Evolutionary conservation across 1,139 yeast species (phyloP).

Genomic region (Pichia kudriavzevii): DNA sequence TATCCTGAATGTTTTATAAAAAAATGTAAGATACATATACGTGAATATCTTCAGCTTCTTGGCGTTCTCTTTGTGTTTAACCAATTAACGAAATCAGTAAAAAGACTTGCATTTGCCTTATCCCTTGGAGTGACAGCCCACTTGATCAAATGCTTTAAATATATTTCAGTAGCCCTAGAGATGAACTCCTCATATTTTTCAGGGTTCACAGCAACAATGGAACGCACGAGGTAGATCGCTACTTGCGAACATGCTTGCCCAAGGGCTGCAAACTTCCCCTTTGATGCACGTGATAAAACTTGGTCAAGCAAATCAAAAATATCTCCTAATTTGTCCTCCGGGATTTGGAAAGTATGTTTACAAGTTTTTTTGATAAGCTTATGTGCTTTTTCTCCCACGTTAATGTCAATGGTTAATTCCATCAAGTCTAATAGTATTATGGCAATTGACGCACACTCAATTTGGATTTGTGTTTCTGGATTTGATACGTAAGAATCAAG

Average conservation of each 20-base stretch:
- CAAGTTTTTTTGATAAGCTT: constrained; percentile 63
- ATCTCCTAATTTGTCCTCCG: constrained; percentile 10
- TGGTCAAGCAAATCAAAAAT: constrained; percentile 31
- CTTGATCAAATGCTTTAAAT: constrained; percentile 44
- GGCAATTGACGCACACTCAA: constrained; percentile 7
- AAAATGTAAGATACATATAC: too few species aligned
- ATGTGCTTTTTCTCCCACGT: constrained; percentile 68
- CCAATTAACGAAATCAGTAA: constrained; percentile 81
- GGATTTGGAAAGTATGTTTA: constrained; percentile 34
- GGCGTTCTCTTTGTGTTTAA: constrained; percentile 37
- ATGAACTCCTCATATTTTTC: constrained; percentile 20
- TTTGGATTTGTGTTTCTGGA: constrained; percentile 28
- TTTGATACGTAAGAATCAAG: constrained; percentile 55
- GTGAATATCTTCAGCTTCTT: background rate
- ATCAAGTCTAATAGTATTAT: constrained; percentile 54
- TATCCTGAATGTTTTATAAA: too few species aligned
- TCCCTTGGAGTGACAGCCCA: constrained; percentile 51
- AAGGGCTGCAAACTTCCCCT: constrained; percentile 42
- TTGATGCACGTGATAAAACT: constrained; percentile 35
- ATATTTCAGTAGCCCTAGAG: constrained; percentile 44
- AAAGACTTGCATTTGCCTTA: constrained; percentile 53
- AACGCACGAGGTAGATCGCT: constrained; percentile 56
- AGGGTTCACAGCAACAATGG: constrained; percentile 33
- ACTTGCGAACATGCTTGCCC: constrained; percentile 52
- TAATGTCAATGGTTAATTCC: constrained; percentile 58